Percentiles rank a stretch among this genome's conserved stretches.
phyloP scores from a whole-genome alignment of 768 basidiomycete species.

The Rhizopogon vulgaris region DNA sequence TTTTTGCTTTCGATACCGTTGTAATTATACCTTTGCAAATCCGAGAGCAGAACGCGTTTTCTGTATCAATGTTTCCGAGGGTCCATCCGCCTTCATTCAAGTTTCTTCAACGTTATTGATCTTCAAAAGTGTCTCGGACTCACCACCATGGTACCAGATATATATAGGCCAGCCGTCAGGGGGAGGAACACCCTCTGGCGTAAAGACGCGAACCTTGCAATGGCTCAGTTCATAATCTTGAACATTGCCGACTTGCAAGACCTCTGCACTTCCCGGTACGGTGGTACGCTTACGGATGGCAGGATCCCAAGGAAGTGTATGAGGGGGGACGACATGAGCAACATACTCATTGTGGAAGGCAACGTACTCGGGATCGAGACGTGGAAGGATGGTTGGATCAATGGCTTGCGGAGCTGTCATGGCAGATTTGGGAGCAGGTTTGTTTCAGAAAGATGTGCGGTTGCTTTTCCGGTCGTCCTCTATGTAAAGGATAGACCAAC shows the following conservation, averaged over 20 bases:
- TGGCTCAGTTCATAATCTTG: constrained; percentile 48
- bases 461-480: not conserved
- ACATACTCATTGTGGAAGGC: constrained; percentile 52
- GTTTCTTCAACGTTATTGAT: not conserved
- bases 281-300: constrained; percentile 43
- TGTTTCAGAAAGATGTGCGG: not conserved
- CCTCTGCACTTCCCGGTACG: constrained; percentile 51
- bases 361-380: constrained; percentile 63
- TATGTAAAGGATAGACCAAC: not conserved
- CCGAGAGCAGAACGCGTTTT: constrained; percentile 47
- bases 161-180: constrained; percentile 63
- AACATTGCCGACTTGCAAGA: constrained; percentile 49
- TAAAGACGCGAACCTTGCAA: constrained; percentile 57
- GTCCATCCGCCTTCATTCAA: constrained; percentile 63
- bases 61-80: constrained; percentile 56
- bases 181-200: constrained; percentile 45
- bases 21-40: constrained; percentile 19
- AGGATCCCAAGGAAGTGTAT: constrained; percentile 60
- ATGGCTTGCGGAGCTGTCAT: constrained; percentile 41
- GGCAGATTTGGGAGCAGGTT: not conserved
- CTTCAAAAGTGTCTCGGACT: constrained; percentile 7
- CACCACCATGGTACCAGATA: constrained; percentile 72
- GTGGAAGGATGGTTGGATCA: constrained; percentile 51
- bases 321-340: constrained; percentile 39
- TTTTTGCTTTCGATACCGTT: not conserved